phyloP scores from a whole-genome alignment of 768 basidiomycete species.

The Pisolithus sp. region DNA sequence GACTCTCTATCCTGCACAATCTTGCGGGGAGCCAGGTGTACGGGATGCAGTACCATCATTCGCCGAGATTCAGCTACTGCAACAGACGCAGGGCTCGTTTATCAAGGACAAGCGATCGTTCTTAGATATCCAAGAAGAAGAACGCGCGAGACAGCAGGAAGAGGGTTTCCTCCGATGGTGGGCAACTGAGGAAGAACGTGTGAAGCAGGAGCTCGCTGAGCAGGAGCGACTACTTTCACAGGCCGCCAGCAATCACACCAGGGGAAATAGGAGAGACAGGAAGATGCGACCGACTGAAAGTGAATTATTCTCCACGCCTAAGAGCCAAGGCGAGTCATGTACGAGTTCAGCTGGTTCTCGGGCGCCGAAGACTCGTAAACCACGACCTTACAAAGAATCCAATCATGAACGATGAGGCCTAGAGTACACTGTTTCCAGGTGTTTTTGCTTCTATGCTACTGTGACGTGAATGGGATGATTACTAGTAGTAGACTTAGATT shows the following conservation, averaged over 20 bases:
- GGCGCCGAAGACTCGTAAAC: no score
- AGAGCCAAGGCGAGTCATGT: no score
- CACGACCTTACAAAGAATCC: no score
- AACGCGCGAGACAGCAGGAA: constrained; percentile 58
- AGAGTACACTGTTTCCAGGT: no score
- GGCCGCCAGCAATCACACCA: not conserved
- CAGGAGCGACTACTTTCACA: constrained; percentile 1
- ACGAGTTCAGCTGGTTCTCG: no score
- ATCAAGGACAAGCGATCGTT: constrained; percentile 57
- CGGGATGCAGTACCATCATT: constrained; percentile 48
- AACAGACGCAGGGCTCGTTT: constrained; percentile 47
- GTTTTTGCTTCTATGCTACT: no score
- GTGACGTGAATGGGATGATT: no score
- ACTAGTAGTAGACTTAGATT: no score
- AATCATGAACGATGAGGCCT: no score
- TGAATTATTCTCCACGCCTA: no score
- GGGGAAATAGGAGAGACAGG: no score
- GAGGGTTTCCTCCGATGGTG: constrained; percentile 87
- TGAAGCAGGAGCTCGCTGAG: constrained; percentile 42
- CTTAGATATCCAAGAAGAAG: constrained; percentile 83
- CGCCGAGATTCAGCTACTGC: constrained; percentile 76
- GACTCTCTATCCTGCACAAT: constrained; percentile 50
- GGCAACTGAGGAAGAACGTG: constrained; percentile 71
- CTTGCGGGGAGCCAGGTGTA: constrained; percentile 31
- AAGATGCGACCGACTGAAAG: no score